Conservation (phyloP, 2,329 filamentous ascomycete species). For the Aquanectria penicillioides region DNA sequence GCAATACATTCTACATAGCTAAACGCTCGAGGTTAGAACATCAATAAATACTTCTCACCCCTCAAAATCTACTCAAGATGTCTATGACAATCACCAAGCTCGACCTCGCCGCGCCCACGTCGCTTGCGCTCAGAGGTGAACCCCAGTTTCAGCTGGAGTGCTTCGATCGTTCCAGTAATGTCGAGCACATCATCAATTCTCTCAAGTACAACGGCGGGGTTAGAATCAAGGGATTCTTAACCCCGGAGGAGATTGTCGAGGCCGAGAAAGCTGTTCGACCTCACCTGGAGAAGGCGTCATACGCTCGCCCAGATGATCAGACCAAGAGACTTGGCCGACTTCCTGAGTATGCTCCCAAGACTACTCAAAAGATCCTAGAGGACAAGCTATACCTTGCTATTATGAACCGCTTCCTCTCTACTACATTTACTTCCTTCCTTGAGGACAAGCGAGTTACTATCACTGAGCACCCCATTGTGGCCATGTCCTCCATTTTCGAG, state of each 20-base stretch:
- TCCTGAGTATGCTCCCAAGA: background rate
- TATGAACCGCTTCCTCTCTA: background rate
- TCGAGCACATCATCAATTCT: background rate
- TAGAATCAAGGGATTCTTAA: background rate
- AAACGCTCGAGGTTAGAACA: background rate
- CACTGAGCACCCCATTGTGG: background rate
- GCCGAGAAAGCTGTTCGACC: background rate
- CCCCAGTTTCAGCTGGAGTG: background rate
- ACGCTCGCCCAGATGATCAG: background rate
- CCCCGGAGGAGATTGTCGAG: background rate
- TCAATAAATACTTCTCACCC: background rate
- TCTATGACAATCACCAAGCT: background rate
- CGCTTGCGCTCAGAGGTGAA: background rate
- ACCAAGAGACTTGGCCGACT: background rate
- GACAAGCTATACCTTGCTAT: background rate
- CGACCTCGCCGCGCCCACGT: background rate
- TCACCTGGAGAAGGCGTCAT: background rate
- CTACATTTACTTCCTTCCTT: background rate
- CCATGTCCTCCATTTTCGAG: background rate
- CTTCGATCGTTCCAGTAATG: background rate
- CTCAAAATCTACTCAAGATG: background rate
- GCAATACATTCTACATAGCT: no score
- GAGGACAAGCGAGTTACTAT: background rate
- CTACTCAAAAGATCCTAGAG: background rate
- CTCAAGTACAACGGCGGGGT: background rate